A percentile compares a stretch with the other conserved stretches of the same genome.
These are phyloP conservation scores for Neurospora sp. DNA, from an alignment of 495 filamentous ascomycete genomes.

Conservation along the genomic window DNA sequence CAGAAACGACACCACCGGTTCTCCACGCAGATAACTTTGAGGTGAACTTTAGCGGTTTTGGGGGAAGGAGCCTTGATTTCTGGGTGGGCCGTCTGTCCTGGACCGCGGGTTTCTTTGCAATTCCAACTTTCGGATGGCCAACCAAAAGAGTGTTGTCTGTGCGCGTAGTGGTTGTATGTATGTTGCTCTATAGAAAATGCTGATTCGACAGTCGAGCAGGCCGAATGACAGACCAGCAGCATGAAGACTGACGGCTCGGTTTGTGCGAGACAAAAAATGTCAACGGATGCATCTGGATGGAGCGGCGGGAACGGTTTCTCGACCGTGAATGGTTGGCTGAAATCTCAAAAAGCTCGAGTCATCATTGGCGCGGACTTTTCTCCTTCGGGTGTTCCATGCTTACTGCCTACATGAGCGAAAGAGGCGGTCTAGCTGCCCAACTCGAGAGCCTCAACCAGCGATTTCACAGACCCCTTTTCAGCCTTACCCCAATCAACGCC, in stretches of 20 bases:
- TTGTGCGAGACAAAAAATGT: background rate
- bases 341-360: background rate
- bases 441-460: slow-evolving; percentile 22
- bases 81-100: background rate
- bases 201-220: background rate
- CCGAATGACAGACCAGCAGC: background rate
- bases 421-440: slow-evolving; percentile 10
- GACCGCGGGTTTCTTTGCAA: background rate
- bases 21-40: background rate
- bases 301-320: background rate
- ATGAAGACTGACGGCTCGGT: background rate
- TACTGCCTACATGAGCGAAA: slow-evolving; percentile 1
- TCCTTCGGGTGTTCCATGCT: background rate
- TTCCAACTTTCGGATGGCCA: background rate
- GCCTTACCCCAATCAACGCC: slow-evolving; percentile 34
- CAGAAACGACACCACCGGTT: background rate
- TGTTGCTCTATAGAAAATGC: background rate
- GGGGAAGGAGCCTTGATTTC: background rate
- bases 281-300: background rate
- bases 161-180: background rate
- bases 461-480: slow-evolving; percentile 24
- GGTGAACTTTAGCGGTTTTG: background rate
- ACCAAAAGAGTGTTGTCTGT: background rate
- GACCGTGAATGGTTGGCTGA: background rate
- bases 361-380: slow-evolving; percentile 2